Conservation (phyloP, 2,329 filamentous ascomycete species). For the Elsinoe perseae region DNA sequence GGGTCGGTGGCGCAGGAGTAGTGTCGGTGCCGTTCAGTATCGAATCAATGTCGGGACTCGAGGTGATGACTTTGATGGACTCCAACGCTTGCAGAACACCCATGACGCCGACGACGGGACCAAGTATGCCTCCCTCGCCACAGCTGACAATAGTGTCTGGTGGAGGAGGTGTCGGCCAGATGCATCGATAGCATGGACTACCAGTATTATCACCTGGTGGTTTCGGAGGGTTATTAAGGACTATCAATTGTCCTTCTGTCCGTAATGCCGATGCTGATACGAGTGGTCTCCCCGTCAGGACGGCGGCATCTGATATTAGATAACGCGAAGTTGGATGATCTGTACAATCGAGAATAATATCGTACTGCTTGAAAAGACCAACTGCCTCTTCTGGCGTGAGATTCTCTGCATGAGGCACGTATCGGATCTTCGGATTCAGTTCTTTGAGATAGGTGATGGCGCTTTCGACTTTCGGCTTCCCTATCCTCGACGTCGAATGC, state of each 20-base stretch:
- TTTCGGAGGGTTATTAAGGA: constrained; percentile 72
- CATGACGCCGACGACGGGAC: constrained; percentile 88
- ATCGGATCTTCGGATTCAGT: constrained; percentile 64
- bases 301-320: constrained; percentile 82
- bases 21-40: constrained; percentile 17
- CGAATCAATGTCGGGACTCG: constrained; percentile 17
- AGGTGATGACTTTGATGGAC: constrained; percentile 68
- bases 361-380: constrained; percentile 60
- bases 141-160: constrained; percentile 76
- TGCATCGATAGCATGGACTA: constrained; percentile 86
- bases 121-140: constrained; percentile 85
- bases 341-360: constrained; percentile 87
- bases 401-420: constrained; percentile 55
- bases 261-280: constrained; percentile 85
- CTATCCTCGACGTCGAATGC: constrained; percentile 63
- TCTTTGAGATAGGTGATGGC: constrained; percentile 39
- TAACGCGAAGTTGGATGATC: constrained; percentile 90
- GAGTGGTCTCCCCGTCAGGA: constrained; percentile 68
- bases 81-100: constrained; percentile 87
- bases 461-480: constrained; percentile 73
- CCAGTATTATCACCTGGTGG: constrained; percentile 50
- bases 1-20: constrained; percentile 27
- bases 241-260: constrained; percentile 81
- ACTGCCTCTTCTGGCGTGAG: constrained; percentile 63
- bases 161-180: constrained; percentile 83